These are phyloP conservation scores for Truncatella angustata DNA, from an alignment of 2,329 filamentous ascomycete species.

Conservation along the genomic window DNA sequence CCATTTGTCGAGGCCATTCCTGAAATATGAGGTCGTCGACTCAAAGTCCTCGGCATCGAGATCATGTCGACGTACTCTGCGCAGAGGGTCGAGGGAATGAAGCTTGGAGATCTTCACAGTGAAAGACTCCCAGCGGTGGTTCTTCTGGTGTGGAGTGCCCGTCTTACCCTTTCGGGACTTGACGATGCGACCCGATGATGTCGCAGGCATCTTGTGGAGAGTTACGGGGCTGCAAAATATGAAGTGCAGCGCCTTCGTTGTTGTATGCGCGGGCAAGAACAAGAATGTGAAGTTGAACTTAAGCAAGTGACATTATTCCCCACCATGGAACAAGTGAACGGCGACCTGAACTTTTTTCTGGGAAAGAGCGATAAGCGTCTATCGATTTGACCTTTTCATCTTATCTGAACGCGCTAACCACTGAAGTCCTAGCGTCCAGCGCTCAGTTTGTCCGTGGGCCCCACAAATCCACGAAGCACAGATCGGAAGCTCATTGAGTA, in stretches of 20 bases:
- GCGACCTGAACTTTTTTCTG: slow-evolving; percentile 24
- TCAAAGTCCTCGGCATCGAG: slow-evolving; percentile 77
- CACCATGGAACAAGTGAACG: slow-evolving; percentile 18
- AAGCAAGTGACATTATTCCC: slow-evolving; percentile 15
- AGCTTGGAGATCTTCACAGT: slow-evolving; percentile 86
- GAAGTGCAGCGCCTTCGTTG: not conserved
- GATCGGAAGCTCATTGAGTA: no score
- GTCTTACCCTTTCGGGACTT: slow-evolving; percentile 70
- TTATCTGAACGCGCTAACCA: not conserved
- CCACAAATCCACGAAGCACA: no score
- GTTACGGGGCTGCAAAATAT: not conserved
- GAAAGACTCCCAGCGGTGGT: slow-evolving; percentile 90
- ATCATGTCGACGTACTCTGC: slow-evolving; percentile 80
- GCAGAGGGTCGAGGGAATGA: slow-evolving; percentile 85
- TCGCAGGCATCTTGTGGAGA: slow-evolving; percentile 53
- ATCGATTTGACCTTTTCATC: no score
- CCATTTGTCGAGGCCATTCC: slow-evolving; percentile 82
- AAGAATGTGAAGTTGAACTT: not conserved
- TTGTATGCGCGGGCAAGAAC: not conserved
- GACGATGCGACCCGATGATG: slow-evolving; percentile 64
- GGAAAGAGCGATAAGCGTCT: not conserved
- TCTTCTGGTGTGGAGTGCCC: slow-evolving; percentile 72
- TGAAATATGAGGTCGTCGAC: slow-evolving; percentile 82
- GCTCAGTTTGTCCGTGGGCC: no score
- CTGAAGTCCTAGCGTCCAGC: not conserved